Evolutionary conservation across 2,329 filamentous ascomycete genomes (phyloP).

Genomic region (Allantophomopsis cytisporea): DNA sequence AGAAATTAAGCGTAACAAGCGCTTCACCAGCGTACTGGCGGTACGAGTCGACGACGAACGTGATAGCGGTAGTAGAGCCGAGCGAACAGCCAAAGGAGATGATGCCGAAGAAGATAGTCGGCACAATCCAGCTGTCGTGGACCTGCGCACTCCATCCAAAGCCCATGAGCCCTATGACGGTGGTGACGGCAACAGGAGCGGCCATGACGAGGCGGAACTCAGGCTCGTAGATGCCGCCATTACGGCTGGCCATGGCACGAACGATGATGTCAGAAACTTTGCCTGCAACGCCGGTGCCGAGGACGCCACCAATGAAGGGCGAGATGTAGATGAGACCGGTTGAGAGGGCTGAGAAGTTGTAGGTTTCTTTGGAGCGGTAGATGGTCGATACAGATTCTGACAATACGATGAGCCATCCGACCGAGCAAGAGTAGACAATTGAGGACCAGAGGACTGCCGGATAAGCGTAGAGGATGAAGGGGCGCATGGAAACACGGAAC

Average conservation of each 20-base stretch:
- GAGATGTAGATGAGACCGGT: conserved; percentile 82
- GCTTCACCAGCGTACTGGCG: conserved; percentile 88
- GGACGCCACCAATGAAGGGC: conserved; percentile 75
- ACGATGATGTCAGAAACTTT: conserved; percentile 80
- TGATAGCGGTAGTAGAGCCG: conserved; percentile 83
- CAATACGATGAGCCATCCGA: conserved; percentile 92
- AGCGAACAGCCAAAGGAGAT: conserved; percentile 87
- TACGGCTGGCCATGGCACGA: conserved; percentile 65
- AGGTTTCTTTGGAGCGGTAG: conserved; percentile 54
- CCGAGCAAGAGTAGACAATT: conserved; percentile 70
- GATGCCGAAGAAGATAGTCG: conserved; percentile 84
- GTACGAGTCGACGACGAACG: conserved; percentile 88
- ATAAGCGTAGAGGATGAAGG: conserved; percentile 78
- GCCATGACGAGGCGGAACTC: conserved; percentile 90
- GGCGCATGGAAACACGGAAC: conserved; percentile 63
- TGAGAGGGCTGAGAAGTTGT: conserved; percentile 71
- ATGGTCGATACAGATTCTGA: conserved; percentile 78
- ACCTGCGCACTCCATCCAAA: conserved; percentile 86
- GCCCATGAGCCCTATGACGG: conserved; percentile 78
- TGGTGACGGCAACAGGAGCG: conserved; percentile 63
- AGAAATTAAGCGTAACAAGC: conserved; percentile 85
- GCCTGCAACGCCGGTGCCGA: conserved; percentile 86
- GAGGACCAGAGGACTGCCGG: conserved; percentile 84
- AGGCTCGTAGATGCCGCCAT: conserved; percentile 90
- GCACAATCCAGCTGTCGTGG: conserved; percentile 74